A percentile compares a stretch with the other conserved stretches of the same genome.
Evolutionary conservation across 2,329 filamentous ascomycete species (phyloP).

Genomic region (Cladophialophora yegresii): DNA sequence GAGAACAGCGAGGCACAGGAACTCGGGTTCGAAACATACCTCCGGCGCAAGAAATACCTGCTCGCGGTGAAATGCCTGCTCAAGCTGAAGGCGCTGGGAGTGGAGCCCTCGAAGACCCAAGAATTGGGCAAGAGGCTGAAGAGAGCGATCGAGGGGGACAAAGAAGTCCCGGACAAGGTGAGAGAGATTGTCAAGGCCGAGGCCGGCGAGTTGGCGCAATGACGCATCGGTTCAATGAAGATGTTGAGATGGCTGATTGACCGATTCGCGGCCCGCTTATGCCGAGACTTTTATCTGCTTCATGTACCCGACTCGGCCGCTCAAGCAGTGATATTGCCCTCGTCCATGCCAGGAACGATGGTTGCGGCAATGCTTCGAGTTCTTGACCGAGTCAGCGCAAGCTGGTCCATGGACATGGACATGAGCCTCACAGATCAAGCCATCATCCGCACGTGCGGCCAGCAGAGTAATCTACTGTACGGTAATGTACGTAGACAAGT

Average conservation of each 20-base stretch:
- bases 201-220: constrained; percentile 20
- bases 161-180: constrained; percentile 66
- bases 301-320: not conserved
- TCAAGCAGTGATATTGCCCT: not conserved
- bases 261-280: not conserved
- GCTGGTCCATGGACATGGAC: not conserved
- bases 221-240: not conserved
- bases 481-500: too few relatives aligned
- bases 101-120: constrained; percentile 70
- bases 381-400: not conserved
- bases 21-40: constrained; percentile 85
- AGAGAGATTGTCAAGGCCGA: constrained; percentile 25
- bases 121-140: constrained; percentile 73
- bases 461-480: too few relatives aligned
- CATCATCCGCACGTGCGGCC: too few relatives aligned
- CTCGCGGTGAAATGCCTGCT: constrained; percentile 84
- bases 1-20: constrained; percentile 79
- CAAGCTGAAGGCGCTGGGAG: constrained; percentile 68
- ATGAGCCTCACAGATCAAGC: too few relatives aligned
- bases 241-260: not conserved
- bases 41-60: constrained; percentile 84
- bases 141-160: constrained; percentile 59
- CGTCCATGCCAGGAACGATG: not conserved
- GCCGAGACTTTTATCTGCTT: not conserved
- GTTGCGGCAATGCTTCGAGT: not conserved